Base-by-base conservation (phyloP, 2,329 filamentous ascomycete genomes). In the Penicillium sp. region DNA sequence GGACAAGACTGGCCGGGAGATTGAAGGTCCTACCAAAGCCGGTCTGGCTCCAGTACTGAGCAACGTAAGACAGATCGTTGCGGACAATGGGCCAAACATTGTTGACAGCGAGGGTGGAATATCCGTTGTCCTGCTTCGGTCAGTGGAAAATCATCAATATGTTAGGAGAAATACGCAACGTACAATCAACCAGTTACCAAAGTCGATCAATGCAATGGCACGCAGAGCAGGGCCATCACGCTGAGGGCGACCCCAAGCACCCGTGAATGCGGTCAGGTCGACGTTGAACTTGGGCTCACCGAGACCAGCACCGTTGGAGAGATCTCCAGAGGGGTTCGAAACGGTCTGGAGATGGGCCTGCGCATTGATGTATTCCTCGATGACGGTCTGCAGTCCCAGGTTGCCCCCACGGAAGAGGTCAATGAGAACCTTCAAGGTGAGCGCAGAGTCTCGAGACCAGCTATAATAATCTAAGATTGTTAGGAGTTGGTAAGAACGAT, bases 221-320 rank as follows among this genome's bases (percentile, higher is more conserved):
- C 91, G 84, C 42, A 95, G 83, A 25, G 91, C 86, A 25, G 91
- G 91, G 0, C 91, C 91, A 75, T 95, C 91, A 41, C 89, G 83
- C 75, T 95, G 91, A 12, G 91, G 91, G 22, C 91, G 86, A 31
- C 90, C 90, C 91, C 91, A 94, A 7, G 77, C 71, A 31, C 85
- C 73, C 5, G 72, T 90, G 72, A 86, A 92, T 7, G 85, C 80
- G 8, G 79, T 84, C 59, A 83, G 75, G 64, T 92, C 83, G 42
- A 86, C 85, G 57, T 88, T 81, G 75, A 85, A 93, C 75, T 93
- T 93, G 57, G 90, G 84, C 73, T 94, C 90, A 34, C 84, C 90
- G 7, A 94, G 74, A 8, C 84, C 83, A 14, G 37, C 11, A 11
- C 71, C 72, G 14, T 79, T 78, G 3, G 76, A 74, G 1, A 84